Evolutionary conservation across 2,329 filamentous ascomycete species (phyloP).

Genomic region (Penicillium brasilianum): DNA sequence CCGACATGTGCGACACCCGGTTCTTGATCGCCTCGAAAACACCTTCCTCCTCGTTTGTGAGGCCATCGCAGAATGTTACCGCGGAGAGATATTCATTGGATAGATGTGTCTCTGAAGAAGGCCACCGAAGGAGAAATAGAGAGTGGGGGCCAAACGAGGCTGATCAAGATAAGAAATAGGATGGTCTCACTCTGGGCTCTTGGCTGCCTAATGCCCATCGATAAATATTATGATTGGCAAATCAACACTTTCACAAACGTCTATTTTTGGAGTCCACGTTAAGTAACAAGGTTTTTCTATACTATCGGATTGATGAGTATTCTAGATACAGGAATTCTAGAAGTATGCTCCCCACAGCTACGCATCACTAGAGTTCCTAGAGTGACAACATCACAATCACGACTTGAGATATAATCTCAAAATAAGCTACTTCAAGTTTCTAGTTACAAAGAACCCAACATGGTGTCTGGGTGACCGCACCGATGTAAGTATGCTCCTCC

Average conservation of each 20-base stretch:
- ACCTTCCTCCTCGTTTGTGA: slow-evolving; percentile 8
- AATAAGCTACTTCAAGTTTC: neutral
- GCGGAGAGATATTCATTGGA: neutral
- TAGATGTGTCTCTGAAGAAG: neutral
- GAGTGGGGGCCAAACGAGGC: neutral
- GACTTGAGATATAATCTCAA: neutral
- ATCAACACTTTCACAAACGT: neutral
- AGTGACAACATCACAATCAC: neutral
- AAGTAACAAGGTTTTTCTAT: neutral
- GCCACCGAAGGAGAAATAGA: neutral
- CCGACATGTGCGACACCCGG: slow-evolving; percentile 17
- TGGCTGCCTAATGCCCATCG: neutral
- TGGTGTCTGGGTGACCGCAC: neutral
- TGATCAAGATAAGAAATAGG: neutral
- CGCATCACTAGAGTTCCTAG: too few species aligned
- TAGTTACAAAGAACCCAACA: neutral
- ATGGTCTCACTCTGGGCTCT: neutral
- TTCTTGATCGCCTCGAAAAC: slow-evolving; percentile 9
- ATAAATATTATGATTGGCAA: neutral
- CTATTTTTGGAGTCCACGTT: neutral
- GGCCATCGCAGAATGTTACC: neutral
- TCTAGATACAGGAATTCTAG: too few species aligned
- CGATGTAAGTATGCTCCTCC: neutral
- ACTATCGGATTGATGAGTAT: too few species aligned
- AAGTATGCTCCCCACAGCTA: too few species aligned